phyloP scores from a whole-genome alignment of 345 rosid genomes.

The Conringia planisiliqua region DNA sequence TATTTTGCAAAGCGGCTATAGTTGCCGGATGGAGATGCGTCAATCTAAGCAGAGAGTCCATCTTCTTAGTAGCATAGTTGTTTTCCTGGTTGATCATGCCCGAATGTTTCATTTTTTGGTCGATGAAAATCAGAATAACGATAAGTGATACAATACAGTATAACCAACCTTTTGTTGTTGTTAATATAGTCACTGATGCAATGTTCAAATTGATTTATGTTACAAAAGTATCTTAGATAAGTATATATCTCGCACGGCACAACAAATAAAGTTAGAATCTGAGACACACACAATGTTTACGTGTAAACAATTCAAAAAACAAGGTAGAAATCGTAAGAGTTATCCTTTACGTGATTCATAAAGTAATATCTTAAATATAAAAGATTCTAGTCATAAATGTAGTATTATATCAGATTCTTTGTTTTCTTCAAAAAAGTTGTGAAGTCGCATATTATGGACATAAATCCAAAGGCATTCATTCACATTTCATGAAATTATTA shows the following conservation, averaged over 20 bases:
- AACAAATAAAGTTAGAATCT: not conserved
- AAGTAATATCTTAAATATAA: not conserved
- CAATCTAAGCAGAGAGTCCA: not conserved
- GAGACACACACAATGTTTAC: not conserved
- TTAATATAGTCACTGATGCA: not conserved
- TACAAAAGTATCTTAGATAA: not conserved
- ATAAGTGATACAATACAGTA: not conserved
- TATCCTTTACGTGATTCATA: not conserved
- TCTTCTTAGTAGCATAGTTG: not conserved
- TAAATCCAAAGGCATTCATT: constrained; percentile 4
- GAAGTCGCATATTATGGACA: not conserved
- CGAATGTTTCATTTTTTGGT: not conserved
- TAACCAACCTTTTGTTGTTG: not conserved
- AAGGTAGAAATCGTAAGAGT: not conserved
- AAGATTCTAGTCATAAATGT: not conserved
- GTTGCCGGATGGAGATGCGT: not conserved
- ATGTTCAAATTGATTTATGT: not conserved
- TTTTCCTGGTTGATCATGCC: not conserved
- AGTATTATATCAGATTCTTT: not conserved
- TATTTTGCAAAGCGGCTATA: not conserved
- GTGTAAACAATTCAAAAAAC: not conserved
- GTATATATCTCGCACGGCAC: not conserved
- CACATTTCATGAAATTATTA: not conserved
- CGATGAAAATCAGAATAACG: not conserved
- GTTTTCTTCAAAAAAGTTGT: not conserved